Evolutionary conservation across 306 rosid genomes (phyloP), one percentile per base, ranked within the genome.

Genomic region (Mimosa pudica): DNA sequence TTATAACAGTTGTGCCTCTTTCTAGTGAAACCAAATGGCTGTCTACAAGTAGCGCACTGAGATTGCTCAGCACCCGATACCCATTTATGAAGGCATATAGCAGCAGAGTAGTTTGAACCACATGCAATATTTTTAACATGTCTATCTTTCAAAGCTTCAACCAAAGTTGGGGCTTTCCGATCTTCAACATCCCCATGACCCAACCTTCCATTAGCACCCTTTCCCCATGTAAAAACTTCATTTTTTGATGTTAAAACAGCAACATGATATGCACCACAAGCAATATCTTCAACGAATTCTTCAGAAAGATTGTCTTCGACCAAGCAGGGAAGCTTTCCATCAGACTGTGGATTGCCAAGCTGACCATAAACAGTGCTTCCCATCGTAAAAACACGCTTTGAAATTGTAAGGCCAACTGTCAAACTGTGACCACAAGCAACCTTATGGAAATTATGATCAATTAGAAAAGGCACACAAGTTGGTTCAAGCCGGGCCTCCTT

Each of bases 161-260:
- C 97, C 71, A 96, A 52, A 10, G 92, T 87, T 5, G 99, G 98
- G n/a, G 81, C 64, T 80, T 96, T 96, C 52, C 97, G 86, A 96
- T 96, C 99, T 88, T 93, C 99, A 74, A 91, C 32, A 79, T 95
- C 99, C 42, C 99, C 99, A 75, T 96, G 99, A 79, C 99, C 99
- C 85, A 96, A 86, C 85, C 99, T 91, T 81, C 99, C 99, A 86
- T 93, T 96, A 75, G 98, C 97, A 78, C 99, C 99, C 87, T 96
- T 96, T 68, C 99, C 99, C 99, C 99, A 96, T 3, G 99, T 96
- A 85, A 84, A 96, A 86, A 96, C 97, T 88, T 96, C 99, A 93
- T 96, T 93, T 86, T 85, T 83, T 55, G 96, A 88, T 45, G 98
- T 96, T 76, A 96, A 86, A 57, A 90, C 91, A 47, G 95, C 96